These are phyloP conservation scores for Nelumbo lutea DNA, from an alignment of 164 flowering plant species.

Conservation along the genomic window DNA sequence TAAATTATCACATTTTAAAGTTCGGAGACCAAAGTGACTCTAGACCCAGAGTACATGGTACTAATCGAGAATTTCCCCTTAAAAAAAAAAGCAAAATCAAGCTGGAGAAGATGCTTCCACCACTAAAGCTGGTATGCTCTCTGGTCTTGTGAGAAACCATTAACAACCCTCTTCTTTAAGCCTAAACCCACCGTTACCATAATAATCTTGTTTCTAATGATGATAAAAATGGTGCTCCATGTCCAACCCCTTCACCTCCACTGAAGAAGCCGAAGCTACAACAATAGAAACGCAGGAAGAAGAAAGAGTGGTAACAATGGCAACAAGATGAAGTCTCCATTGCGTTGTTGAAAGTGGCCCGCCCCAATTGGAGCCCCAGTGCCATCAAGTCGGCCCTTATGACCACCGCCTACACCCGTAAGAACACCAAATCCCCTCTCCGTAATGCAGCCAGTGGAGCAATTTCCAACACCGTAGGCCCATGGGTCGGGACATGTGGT, in stretches of 20 bases:
- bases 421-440: too few species aligned
- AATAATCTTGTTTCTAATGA: neutral
- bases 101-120: constrained; percentile 30
- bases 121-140: constrained; percentile 57
- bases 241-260: neutral
- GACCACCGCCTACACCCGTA: too few species aligned
- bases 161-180: constrained; percentile 20
- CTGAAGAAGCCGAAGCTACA: neutral
- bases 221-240: constrained; percentile 2
- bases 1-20: too few species aligned
- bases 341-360: neutral
- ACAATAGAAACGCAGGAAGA: neutral
- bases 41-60: too few species aligned
- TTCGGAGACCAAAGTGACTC: too few species aligned
- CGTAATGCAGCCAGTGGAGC: too few species aligned
- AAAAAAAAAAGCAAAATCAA: constrained; percentile 7
- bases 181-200: constrained; percentile 8
- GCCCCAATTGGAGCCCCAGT: too few species aligned
- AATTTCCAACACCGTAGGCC: too few species aligned
- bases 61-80: too few species aligned
- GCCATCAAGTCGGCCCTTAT: too few species aligned
- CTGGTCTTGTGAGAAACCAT: constrained; percentile 46
- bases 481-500: too few species aligned
- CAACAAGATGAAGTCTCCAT: constrained; percentile 22
- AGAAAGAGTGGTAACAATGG: neutral